These are phyloP conservation scores for Carpinus viminea DNA, from an alignment of 306 rosid genomes.

Conservation along the genomic window DNA sequence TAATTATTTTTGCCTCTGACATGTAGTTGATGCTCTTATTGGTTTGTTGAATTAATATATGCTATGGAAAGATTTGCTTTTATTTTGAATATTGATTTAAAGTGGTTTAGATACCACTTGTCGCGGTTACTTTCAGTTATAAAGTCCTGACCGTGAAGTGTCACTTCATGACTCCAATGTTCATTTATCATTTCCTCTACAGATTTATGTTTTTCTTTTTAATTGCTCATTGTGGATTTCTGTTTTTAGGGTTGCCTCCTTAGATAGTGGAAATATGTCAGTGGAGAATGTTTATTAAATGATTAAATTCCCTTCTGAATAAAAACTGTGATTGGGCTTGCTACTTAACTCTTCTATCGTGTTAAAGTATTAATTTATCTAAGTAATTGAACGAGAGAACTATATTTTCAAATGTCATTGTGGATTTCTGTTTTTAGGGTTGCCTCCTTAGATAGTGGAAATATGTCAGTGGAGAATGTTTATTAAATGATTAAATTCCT, in stretches of 20 bases:
- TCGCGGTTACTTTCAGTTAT: not conserved
- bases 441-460: not conserved
- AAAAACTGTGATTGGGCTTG: not conserved
- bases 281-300: not conserved
- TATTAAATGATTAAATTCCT: not conserved
- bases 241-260: not conserved
- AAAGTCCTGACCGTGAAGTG: not conserved
- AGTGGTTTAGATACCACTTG: not conserved
- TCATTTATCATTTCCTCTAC: not conserved
- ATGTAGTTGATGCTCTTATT: not conserved
- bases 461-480: not conserved
- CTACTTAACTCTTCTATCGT: no score
- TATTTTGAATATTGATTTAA: no score
- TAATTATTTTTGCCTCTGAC: not conserved
- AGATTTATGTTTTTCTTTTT: not conserved
- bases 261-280: not conserved
- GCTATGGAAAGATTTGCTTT: no score
- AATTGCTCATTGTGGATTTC: not conserved
- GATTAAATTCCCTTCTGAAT: not conserved
- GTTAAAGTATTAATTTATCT: no score
- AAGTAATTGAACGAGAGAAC: no score
- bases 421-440: not conserved
- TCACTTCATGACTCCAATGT: not conserved
- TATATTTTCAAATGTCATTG: no score
- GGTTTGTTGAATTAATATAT: not conserved